phyloP scores from a whole-genome alignment of 371 early-diverging fungal genomes.

The Mortierella sp. region DNA sequence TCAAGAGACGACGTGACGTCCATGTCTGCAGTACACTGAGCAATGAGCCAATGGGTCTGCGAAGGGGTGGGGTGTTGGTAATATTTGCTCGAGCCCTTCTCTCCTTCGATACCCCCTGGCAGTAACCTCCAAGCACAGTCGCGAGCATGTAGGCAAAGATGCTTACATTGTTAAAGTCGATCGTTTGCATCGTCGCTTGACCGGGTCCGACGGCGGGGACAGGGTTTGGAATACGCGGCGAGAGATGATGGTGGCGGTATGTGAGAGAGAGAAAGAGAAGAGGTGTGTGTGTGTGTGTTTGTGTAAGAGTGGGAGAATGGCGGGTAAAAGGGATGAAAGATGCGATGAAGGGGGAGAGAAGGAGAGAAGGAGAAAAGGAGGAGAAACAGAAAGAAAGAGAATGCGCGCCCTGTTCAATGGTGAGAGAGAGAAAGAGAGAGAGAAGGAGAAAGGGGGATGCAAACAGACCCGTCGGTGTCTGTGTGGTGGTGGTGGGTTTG shows the following conservation, averaged over 20 bases:
- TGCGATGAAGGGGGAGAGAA: neutral
- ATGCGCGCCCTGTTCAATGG: neutral
- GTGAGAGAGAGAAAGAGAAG: neutral
- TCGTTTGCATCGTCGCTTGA: constrained; percentile 36
- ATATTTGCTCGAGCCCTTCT: too few species aligned
- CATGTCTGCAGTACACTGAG: too few species aligned
- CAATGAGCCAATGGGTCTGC: too few species aligned
- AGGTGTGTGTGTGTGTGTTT: neutral
- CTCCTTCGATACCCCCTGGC: too few species aligned
- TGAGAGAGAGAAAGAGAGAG: neutral
- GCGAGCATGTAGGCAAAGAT: neutral
- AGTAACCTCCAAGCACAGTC: neutral
- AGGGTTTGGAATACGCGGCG: neutral
- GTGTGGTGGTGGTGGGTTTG: too few species aligned
- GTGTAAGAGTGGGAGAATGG: neutral
- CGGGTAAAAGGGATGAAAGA: neutral
- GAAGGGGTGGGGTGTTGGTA: too few species aligned
- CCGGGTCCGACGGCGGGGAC: neutral
- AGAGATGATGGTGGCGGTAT: neutral
- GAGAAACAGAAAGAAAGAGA: neutral
- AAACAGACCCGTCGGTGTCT: neutral
- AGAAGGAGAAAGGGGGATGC: neutral
- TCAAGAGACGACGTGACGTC: too few species aligned
- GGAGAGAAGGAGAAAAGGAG: constrained; percentile 4
- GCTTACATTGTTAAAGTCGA: constrained; percentile 53